Evolutionary conservation across 129 eudicot species (phyloP).

Genomic region (Oenanthe sinensis): DNA sequence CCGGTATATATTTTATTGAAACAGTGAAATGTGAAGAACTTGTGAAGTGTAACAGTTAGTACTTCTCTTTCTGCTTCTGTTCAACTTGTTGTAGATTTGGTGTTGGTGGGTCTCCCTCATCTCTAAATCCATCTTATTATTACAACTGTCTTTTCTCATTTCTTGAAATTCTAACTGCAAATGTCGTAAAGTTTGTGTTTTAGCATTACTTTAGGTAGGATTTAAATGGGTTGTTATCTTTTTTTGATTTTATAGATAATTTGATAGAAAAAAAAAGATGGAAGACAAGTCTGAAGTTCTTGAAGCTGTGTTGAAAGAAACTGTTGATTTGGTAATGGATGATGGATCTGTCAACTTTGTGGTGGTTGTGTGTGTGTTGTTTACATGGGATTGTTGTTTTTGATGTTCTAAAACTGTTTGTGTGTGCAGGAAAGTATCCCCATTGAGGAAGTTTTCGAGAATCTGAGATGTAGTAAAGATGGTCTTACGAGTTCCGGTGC

Average conservation of each 20-base stretch:
- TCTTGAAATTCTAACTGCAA: not conserved
- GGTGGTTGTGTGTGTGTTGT: not conserved
- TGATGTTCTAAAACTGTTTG: conserved; percentile 18
- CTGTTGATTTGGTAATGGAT: conserved; percentile 98
- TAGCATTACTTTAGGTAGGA: not conserved
- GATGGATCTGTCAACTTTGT: conserved; percentile 37
- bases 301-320: conserved; percentile 94
- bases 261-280: conserved; percentile 23
- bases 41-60: conserved; percentile 4
- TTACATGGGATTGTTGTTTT: not conserved
- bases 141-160: not conserved
- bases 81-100: conserved; percentile 40
- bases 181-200: not conserved
- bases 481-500: conserved; percentile 79
- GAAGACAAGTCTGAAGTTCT: conserved; percentile 90
- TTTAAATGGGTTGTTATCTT: conserved; percentile 9
- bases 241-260: not conserved
- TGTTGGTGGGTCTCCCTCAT: conserved; percentile 58
- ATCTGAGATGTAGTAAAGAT: conserved; percentile 91
- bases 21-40: conserved; percentile 1
- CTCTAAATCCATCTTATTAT: conserved; percentile 11
- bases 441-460: conserved; percentile 95
- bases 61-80: not conserved
- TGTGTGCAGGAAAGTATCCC: conserved; percentile 84
- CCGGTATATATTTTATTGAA: not conserved